Conservation (phyloP, 2,329 filamentous ascomycete genomes). For the Bipolaris victoriae region DNA sequence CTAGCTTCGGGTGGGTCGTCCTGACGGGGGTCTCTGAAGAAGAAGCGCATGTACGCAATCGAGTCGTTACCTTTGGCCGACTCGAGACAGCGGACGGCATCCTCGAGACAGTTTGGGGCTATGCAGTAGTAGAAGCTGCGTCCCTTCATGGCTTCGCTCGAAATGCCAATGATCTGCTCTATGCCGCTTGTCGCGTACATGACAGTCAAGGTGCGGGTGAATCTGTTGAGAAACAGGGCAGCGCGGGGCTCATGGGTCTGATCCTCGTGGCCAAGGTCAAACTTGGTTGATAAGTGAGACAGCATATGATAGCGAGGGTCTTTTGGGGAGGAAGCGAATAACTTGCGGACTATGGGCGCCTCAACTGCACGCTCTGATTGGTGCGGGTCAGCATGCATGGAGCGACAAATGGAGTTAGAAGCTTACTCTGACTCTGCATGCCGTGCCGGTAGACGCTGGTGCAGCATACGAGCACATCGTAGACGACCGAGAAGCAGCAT, state of each 20-base stretch:
- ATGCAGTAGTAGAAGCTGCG: conserved; percentile 90
- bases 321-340: conserved; percentile 80
- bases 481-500: conserved; percentile 87
- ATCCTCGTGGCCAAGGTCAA: conserved; percentile 61
- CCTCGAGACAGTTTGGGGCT: conserved; percentile 74
- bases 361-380: conserved; percentile 75
- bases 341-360: conserved; percentile 76
- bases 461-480: conserved; percentile 85
- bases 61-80: conserved; percentile 89
- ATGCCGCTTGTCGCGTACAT: conserved; percentile 87
- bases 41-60: conserved; percentile 86
- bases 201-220: conserved; percentile 79
- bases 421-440: conserved; percentile 75
- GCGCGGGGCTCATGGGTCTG: conserved; percentile 78
- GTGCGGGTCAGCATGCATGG: conserved; percentile 13
- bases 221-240: conserved; percentile 83
- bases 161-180: conserved; percentile 74
- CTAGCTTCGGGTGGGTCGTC: conserved; percentile 47
- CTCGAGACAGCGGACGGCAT: conserved; percentile 80
- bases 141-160: conserved; percentile 71
- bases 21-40: conserved; percentile 75
- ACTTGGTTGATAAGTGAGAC: conserved; percentile 82
- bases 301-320: conserved; percentile 91
- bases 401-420: not conserved
- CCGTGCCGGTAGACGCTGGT: conserved; percentile 77